These are phyloP conservation scores for Diaporthe sp. DNA, from an alignment of 2,329 filamentous ascomycete genomes.

Conservation along the genomic window DNA sequence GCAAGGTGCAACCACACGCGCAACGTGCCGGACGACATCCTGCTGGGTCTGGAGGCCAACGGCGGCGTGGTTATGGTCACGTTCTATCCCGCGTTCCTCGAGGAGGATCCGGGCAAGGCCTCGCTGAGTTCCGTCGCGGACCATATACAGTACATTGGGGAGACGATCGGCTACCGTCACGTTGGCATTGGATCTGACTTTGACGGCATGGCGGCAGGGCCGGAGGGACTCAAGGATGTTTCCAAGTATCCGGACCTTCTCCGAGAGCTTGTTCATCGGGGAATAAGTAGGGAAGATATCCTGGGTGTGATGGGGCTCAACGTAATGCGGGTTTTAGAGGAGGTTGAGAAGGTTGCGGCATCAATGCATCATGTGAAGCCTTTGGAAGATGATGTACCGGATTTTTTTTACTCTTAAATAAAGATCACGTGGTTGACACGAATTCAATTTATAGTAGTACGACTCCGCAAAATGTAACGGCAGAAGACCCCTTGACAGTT, in stretches of 20 bases:
- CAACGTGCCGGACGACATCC: too few species aligned
- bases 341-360: not conserved
- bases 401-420: too few species aligned
- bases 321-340: conserved; percentile 17
- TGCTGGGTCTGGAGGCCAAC: too few species aligned
- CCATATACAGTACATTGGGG: conserved; percentile 27
- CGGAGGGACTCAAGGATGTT: conserved; percentile 37
- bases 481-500: too few species aligned
- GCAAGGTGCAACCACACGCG: too few species aligned
- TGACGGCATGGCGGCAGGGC: conserved; percentile 38
- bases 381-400: too few species aligned
- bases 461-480: too few species aligned
- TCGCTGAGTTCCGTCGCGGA: conserved; percentile 39
- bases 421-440: too few species aligned
- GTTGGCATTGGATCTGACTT: conserved; percentile 44
- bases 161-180: conserved; percentile 40
- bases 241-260: conserved; percentile 43
- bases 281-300: not conserved
- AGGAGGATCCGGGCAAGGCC: conserved; percentile 11
- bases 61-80: conserved; percentile 65
- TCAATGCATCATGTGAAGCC: not conserved
- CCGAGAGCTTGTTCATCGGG: conserved; percentile 11
- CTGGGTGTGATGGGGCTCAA: conserved; percentile 8
- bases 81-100: conserved; percentile 53
- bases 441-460: too few species aligned